A percentile compares a stretch with the other conserved stretches of the same genome.
phyloP scores from a whole-genome alignment of 768 basidiomycete species.

The Melanogaster broomeanus region DNA sequence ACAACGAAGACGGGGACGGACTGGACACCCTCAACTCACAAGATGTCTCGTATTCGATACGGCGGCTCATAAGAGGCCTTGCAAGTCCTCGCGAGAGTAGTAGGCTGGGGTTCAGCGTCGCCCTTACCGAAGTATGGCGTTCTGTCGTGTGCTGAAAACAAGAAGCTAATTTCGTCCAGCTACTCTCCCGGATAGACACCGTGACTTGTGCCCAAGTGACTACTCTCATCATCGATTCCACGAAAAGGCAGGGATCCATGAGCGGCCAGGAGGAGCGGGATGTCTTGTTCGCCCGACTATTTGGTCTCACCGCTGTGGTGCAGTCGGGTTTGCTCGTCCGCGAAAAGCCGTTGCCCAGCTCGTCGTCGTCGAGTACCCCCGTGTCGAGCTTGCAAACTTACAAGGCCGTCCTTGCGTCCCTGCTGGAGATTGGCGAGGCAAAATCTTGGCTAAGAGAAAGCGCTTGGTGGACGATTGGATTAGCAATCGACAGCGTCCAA shows the following conservation, averaged over 20 bases:
- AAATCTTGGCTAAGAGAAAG: slow-evolving; percentile 93
- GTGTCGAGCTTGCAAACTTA: slow-evolving; percentile 63
- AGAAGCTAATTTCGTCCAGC: slow-evolving; percentile 42
- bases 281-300: slow-evolving; percentile 86
- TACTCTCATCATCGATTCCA: slow-evolving; percentile 69
- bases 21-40: slow-evolving; percentile 76
- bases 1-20: slow-evolving; percentile 51
- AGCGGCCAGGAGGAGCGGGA: slow-evolving; percentile 93
- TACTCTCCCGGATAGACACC: slow-evolving; percentile 76
- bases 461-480: slow-evolving; percentile 79
- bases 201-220: slow-evolving; percentile 78
- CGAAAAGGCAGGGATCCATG: slow-evolving; percentile 74
- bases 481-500: slow-evolving; percentile 62
- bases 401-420: slow-evolving; percentile 54
- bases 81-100: slow-evolving; percentile 93
- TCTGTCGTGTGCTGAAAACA: not conserved
- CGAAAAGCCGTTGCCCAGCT: slow-evolving; percentile 50
- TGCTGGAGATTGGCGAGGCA: slow-evolving; percentile 72
- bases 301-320: slow-evolving; percentile 84
- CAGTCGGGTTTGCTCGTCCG: slow-evolving; percentile 83
- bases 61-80: slow-evolving; percentile 82
- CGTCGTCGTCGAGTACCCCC: slow-evolving; percentile 52
- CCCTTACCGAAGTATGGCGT: slow-evolving; percentile 81
- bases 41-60: slow-evolving; percentile 92
- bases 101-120: slow-evolving; percentile 92